These are phyloP conservation scores for Boletellus sp. DNA, from an alignment of 768 basidiomycete species.

Conservation along the genomic window DNA sequence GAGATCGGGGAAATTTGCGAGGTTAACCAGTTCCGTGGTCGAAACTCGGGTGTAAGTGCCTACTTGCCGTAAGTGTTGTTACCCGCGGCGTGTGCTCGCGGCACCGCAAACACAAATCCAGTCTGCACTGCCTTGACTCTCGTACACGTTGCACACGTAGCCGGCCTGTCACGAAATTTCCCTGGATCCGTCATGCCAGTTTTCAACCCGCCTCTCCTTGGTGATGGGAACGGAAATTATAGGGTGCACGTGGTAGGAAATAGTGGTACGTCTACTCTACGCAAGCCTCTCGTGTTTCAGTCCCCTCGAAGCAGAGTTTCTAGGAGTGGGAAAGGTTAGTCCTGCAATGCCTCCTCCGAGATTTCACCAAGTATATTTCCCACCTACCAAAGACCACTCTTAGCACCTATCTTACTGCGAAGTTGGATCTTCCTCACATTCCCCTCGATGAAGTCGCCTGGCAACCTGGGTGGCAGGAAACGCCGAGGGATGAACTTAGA, in stretches of 20 bases:
- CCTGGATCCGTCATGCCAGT: conserved; percentile 12
- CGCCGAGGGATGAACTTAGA: conserved; percentile 27
- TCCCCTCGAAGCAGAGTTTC: not conserved
- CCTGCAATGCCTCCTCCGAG: too few relatives aligned
- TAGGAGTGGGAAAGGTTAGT: conserved; percentile 42
- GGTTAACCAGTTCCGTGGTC: too few relatives aligned
- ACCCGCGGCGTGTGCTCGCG: too few relatives aligned
- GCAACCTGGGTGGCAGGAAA: conserved; percentile 45
- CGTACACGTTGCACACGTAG: too few relatives aligned
- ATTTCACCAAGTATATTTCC: not conserved
- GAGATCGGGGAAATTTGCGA: too few relatives aligned
- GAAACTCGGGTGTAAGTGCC: too few relatives aligned
- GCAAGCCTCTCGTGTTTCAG: not conserved
- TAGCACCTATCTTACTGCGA: conserved; percentile 38
- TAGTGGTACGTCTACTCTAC: conserved; percentile 37
- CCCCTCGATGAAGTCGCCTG: conserved; percentile 47
- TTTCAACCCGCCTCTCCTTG: conserved; percentile 29
- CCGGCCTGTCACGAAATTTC: too few relatives aligned
- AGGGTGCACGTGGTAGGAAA: conserved; percentile 51
- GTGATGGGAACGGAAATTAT: conserved; percentile 45
- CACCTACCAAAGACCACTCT: conserved; percentile 42
- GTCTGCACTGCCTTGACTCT: not conserved
- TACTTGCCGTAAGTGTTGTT: too few relatives aligned
- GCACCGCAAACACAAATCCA: not conserved
- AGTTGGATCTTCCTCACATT: conserved; percentile 45